Evolutionary conservation across 257 asterid species (phyloP), one percentile per base, ranked within the genome.

Genomic region (Scutellaria barbata): DNA sequence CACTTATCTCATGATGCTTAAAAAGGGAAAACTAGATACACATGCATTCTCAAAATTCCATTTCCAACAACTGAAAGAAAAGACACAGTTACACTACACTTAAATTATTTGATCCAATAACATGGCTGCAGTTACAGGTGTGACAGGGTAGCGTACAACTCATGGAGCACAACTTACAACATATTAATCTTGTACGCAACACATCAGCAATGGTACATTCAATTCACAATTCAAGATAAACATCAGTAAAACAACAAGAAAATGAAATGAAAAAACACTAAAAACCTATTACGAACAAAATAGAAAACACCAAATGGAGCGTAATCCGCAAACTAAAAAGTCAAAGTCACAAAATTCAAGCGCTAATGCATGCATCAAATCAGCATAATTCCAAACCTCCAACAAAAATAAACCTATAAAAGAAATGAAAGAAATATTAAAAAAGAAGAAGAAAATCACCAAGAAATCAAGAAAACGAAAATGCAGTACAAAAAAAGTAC

Each of bases 331-430:
- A 59, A 72, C 25, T 25, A 30, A 57, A 67, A 43, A 48, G 58
- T 66, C 76, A 76, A 57, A 67, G 78, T 46, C 77, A 59, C 14
- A 69, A 42, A 82, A 71, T 52, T 51, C 58, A 50, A 69, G 73
- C 35, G 68, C 79, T 53, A 76, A 45, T 74, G 74, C 83, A 67
- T 76, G 78, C 79, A 62, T 58, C 78, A 35, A 69, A 71, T 63
- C 37, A 39, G 52, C 78, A 77, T 66, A 57, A 71, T 37, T 65
- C 47, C 74, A 51, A 51, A 14, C 59, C 57, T 17, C 55, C 43
- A 8, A 25, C 50, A 45, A 25, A 55, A 48, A 30, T 8, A 48
- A 63, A 57, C 71, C 54, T 71, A 51, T 55, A 33, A 30, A 55
- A 54, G 39, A 67, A 70, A 59, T 20, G 25, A 37, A 30, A 35